Evolutionary conservation across 805 yeast species (phyloP), one percentile per base, ranked within the genome.

Genomic region (Kodamaea neixiangensis): DNA sequence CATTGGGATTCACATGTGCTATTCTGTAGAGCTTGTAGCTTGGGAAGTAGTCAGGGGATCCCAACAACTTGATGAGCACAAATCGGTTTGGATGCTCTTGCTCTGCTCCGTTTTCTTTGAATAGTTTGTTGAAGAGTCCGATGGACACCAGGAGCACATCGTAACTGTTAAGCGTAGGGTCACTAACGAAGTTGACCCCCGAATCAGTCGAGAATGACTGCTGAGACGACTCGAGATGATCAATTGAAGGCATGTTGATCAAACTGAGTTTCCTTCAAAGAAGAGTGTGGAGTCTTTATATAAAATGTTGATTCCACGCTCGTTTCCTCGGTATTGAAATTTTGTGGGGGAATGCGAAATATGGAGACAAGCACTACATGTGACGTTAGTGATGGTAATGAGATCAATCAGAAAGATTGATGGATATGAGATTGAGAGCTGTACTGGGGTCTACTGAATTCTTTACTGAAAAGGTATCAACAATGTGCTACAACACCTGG

Each of bases 41-140:
- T 21, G 46, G 60, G 54, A 72, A 71, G 53, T 59, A 65, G 47
- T 69, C 75, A 2, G 75, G 76, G 5, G 75, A 64, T 1, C 78
- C 79, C 31, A 73, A 52, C 20, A 72, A 60, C 58, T 71, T 70
- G 33, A 74, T 60, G 43, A 74, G 56, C 5, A 73, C 69, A 53
- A 55, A 72, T 38, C 57, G 60, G 29, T 48, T 47, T 21, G 41
- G 21, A 37, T 37, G 31, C 31, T 25, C 31, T 17, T 48, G 21
- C 3, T 46, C 47, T 37, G 37, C 31, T n/a, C 19, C 15, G 13
- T 29, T 42, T 7, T 42, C 51, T 18, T 75, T 74, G 52, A 69
- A 74, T 20, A 74, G 49, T 33, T 64, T 60, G 29, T 60, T 56
- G 52, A 59, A 72, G 14, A 73, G 59, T 34, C 71, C 75, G 53